Base-by-base conservation (phyloP, 345 rosid genomes). In the Lepidium sativum region DNA sequence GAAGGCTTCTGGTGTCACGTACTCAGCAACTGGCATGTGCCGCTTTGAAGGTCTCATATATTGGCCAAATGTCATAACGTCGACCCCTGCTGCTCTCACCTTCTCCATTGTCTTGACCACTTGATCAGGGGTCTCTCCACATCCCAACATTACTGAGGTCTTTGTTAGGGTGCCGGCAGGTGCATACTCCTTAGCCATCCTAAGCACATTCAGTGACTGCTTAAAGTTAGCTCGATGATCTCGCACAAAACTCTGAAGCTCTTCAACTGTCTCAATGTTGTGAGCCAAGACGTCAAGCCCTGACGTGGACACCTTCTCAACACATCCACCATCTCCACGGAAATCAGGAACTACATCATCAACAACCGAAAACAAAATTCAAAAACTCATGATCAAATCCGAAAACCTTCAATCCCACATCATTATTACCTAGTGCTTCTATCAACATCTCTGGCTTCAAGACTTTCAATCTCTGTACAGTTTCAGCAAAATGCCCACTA, bases 1-100 rank as follows among this genome's bases (percentile, higher is more conserved):
- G 61, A 95, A 94, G 55, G 99, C 99, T 56, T 86, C 89, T 9
- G 99, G 97, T 0, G 97, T 86, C 54, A 91, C 85, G 72, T 91
- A 95, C 70, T 91, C 99, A 66, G 92, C 85, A 9, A 91, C 97
- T 0, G 92, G 95, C 99, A 91, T 95, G 63, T 91, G 99, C 31
- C 95, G 92, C 76, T 88, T 95, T 15, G 99, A 91, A 0, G 97
- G 99, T 77, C 99, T 83, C 99, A 95, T 95, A 55, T 94, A 95
- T 47, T 95, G 99, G 23, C 99, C 99, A 58, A 95, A 91, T 2
- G 99, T 95, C 83, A 95, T 95, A n/a, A 95, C 99, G 54, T 95
- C 97, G 61, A 91, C 89, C 65, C 95, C 96, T n/a, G 96, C 96
- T 16, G 82, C 92, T 79, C 91, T 84, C 56, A 95, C 99, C 71